Percentiles rank a stretch among this genome's conserved stretches.
Evolutionary conservation across 345 rosid species (phyloP).

Genomic region (Eucalyptus coolabah): DNA sequence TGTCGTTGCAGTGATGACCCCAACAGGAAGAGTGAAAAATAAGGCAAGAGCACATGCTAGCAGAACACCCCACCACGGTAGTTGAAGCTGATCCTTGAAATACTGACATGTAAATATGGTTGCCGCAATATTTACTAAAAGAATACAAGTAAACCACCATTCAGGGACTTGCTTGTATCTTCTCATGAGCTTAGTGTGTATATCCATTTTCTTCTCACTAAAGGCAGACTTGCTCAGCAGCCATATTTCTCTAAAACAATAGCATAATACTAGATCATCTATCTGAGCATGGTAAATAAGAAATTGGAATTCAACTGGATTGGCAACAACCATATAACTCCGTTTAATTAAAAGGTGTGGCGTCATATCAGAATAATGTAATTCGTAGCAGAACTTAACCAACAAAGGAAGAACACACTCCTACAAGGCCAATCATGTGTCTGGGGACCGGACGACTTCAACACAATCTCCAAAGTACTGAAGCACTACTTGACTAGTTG

Average conservation of each 20-base stretch:
- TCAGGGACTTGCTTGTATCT: constrained; percentile 69
- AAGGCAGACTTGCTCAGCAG: constrained; percentile 46
- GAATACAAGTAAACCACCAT: constrained; percentile 67
- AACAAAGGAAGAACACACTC: neutral
- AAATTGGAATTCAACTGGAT: neutral
- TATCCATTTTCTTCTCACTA: constrained; percentile 38
- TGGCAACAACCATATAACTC: neutral
- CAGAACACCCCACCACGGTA: constrained; percentile 83
- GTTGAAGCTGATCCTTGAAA: constrained; percentile 59
- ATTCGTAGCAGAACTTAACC: neutral
- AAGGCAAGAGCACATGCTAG: constrained; percentile 72
- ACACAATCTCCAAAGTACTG: neutral
- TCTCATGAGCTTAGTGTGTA: constrained; percentile 59
- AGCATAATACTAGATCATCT: neutral
- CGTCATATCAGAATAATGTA: neutral
- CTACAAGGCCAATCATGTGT: neutral
- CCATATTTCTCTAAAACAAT: constrained; percentile 32
- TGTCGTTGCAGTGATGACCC: constrained; percentile 69
- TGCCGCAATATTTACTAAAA: constrained; percentile 33
- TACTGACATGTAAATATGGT: constrained; percentile 45
- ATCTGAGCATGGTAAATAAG: neutral
- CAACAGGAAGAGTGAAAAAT: constrained; percentile 78
- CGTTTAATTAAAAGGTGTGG: neutral
- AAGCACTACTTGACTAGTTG: neutral
- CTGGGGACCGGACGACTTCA: neutral